phyloP scores from a whole-genome alignment of 2,329 filamentous ascomycete genomes.

The Aureobasidium melanogenum region DNA sequence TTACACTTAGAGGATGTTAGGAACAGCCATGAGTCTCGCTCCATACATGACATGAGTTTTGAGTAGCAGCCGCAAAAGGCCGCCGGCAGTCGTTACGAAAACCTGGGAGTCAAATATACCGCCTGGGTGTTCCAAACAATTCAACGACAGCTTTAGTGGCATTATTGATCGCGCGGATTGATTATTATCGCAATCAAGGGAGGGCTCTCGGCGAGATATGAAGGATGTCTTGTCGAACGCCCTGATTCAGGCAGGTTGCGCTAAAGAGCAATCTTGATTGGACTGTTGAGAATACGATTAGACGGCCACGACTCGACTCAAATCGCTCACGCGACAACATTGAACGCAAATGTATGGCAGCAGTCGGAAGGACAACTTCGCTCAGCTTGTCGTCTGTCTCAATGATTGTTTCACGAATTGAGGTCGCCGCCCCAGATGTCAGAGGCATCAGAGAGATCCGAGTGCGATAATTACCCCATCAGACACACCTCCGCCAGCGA shows the following conservation, averaged over 20 bases:
- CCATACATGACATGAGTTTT: neutral
- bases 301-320: neutral
- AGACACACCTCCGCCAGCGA: neutral
- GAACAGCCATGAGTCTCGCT: neutral
- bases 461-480: neutral
- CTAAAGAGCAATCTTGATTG: neutral
- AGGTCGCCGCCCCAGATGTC: neutral
- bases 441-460: slow-evolving; percentile 1
- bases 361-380: neutral
- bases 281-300: neutral
- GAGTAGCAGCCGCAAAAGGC: neutral
- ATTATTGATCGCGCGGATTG: neutral
- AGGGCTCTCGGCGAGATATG: neutral
- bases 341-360: neutral
- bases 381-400: neutral
- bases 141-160: neutral
- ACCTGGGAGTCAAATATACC: neutral
- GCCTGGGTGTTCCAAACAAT: neutral
- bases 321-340: neutral
- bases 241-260: neutral
- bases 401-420: neutral
- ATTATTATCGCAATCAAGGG: neutral
- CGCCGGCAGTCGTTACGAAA: neutral
- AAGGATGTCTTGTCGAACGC: neutral
- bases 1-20: too few relatives aligned